Evolutionary conservation across 768 basidiomycete genomes (phyloP).

Genomic region (Punctularia strigosozonata): DNA sequence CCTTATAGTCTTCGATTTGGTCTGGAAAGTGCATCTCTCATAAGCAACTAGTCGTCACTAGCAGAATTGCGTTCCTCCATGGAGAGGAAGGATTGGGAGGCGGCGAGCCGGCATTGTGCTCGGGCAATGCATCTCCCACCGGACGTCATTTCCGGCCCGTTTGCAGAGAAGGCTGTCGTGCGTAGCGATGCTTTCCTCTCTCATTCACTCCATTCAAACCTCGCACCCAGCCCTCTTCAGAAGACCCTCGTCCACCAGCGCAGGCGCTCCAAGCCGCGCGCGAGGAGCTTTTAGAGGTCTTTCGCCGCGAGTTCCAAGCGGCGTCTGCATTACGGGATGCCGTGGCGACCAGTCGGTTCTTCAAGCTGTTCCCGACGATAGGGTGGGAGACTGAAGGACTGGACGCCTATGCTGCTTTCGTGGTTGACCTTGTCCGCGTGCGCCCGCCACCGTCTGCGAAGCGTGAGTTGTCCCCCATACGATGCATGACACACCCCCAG

Average conservation of each 20-base stretch:
- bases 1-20: slow-evolving; percentile 6
- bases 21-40: slow-evolving; percentile 10
- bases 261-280: slow-evolving; percentile 74
- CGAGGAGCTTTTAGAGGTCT: slow-evolving; percentile 62
- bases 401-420: slow-evolving; percentile 86
- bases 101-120: slow-evolving; percentile 83
- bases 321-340: slow-evolving; percentile 79
- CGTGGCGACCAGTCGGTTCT: slow-evolving; percentile 82
- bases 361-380: slow-evolving; percentile 93
- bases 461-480: slow-evolving; percentile 48
- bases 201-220: slow-evolving; percentile 1
- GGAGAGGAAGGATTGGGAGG: slow-evolving; percentile 86
- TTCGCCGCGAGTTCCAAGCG: slow-evolving; percentile 67
- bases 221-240: slow-evolving; percentile 77
- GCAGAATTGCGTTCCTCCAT: slow-evolving; percentile 47
- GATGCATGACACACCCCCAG: slow-evolving; percentile 6
- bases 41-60: slow-evolving; percentile 49
- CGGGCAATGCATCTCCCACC: slow-evolving; percentile 78
- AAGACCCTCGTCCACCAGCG: slow-evolving; percentile 74
- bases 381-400: slow-evolving; percentile 91
- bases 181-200: slow-evolving; percentile 15
- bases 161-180: slow-evolving; percentile 83
- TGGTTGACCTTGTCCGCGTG: slow-evolving; percentile 78
- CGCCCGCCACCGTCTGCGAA: slow-evolving; percentile 71
- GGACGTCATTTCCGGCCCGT: slow-evolving; percentile 70